These are phyloP conservation scores for Entelexis sorbosivorans DNA, from an alignment of 1,139 yeast species.

Conservation along the genomic window DNA sequence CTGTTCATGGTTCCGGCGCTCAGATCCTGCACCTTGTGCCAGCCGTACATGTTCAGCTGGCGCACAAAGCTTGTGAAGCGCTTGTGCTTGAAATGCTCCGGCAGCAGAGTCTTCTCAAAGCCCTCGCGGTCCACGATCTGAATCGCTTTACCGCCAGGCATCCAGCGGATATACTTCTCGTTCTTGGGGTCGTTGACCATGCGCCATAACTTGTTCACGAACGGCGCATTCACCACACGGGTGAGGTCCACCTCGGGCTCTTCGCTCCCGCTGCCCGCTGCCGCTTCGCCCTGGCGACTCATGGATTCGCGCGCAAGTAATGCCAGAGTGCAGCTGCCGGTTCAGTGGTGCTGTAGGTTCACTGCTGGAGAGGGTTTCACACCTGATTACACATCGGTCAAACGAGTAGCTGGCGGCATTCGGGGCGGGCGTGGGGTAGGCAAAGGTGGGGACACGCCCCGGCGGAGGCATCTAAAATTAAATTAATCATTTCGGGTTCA, in stretches of 20 bases:
- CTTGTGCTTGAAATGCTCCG: conserved; percentile 86
- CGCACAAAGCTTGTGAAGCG: conserved; percentile 92
- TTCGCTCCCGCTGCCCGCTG: background rate
- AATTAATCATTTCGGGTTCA: too few relatives aligned
- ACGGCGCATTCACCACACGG: conserved; percentile 46
- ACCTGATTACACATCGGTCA: conserved; percentile 1
- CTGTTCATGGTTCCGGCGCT: conserved; percentile 52
- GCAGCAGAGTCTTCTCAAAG: conserved; percentile 73
- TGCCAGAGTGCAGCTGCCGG: background rate
- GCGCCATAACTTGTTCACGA: conserved; percentile 85
- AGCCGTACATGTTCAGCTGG: conserved; percentile 94
- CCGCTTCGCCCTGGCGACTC: conserved; percentile 1
- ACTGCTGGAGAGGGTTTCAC: conserved; percentile 1
- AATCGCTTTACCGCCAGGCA: conserved; percentile 72
- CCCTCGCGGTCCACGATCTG: conserved; percentile 76
- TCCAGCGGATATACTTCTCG: conserved; percentile 67
- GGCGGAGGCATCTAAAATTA: too few relatives aligned
- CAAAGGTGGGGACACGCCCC: background rate
- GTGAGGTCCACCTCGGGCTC: conserved; percentile 9
- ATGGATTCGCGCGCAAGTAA: background rate
- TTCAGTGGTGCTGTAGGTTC: background rate
- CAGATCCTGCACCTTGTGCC: conserved; percentile 88
- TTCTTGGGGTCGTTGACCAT: conserved; percentile 81
- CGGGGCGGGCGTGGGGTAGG: background rate
- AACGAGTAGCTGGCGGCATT: background rate